Evolutionary conservation across 2,329 filamentous ascomycete genomes (phyloP).

Genomic region (Curvularia eragrostidis): DNA sequence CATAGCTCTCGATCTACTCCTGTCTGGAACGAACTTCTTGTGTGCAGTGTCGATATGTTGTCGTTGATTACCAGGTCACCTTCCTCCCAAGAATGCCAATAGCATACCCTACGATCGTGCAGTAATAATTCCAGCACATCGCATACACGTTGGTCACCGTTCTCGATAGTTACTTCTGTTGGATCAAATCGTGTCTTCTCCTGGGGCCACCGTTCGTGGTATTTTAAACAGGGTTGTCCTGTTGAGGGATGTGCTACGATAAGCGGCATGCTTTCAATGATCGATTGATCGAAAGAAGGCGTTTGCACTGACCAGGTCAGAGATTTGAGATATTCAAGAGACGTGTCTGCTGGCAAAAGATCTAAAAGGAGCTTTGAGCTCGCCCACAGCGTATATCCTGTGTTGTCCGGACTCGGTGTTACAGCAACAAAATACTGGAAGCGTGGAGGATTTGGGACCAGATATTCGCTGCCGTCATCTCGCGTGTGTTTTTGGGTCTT

Average conservation of each 20-base stretch:
- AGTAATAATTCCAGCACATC: slow-evolving; percentile 53
- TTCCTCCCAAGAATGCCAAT: slow-evolving; percentile 62
- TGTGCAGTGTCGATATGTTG: slow-evolving; percentile 60
- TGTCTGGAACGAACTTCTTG: slow-evolving; percentile 55
- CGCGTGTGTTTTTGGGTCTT: too few species aligned
- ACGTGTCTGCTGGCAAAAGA: slow-evolving; percentile 51
- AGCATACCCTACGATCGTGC: slow-evolving; percentile 60
- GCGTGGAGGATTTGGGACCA: slow-evolving; percentile 35
- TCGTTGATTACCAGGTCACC: slow-evolving; percentile 63
- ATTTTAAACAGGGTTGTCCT: slow-evolving; percentile 58
- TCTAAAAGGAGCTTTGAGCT: slow-evolving; percentile 59
- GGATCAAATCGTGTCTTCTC: slow-evolving; percentile 60
- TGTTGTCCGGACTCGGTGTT: slow-evolving; percentile 57
- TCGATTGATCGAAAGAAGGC: slow-evolving; percentile 55
- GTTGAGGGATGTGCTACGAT: slow-evolving; percentile 57
- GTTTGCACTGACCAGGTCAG: slow-evolving; percentile 60
- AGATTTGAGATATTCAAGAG: slow-evolving; percentile 46
- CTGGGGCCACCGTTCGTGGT: slow-evolving; percentile 63
- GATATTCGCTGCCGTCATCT: slow-evolving; percentile 28
- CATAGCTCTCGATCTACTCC: slow-evolving; percentile 58
- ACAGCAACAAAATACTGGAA: slow-evolving; percentile 62
- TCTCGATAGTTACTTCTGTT: slow-evolving; percentile 55
- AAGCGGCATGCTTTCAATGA: slow-evolving; percentile 55
- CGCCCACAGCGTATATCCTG: slow-evolving; percentile 63
- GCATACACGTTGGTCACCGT: slow-evolving; percentile 46